Evolutionary conservation across 192 early-diverging fungal genomes (phyloP), one percentile per base, ranked within the genome.

Genomic region (Entomortierella beljakovae): DNA sequence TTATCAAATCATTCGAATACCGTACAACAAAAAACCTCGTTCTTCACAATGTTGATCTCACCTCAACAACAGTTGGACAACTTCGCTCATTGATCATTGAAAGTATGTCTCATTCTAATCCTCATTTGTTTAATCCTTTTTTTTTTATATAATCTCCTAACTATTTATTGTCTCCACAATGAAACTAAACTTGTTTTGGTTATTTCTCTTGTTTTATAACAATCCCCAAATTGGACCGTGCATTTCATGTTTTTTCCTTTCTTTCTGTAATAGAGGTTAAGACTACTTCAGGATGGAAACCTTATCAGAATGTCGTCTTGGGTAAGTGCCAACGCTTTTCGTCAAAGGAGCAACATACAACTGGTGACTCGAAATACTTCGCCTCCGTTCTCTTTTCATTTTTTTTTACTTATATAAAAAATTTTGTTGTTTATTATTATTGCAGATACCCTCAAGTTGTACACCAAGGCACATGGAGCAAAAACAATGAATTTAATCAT

Each of bases 1-100:
- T 93, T 42, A 97, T 98, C 77, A 96, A 96, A 72, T 93, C 87
- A 38, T 96, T 98, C 68, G 95, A 96, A 67, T 98, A 93, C 84
- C 86, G 96, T 37, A 94, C 92, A 0, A 84, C 88, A 73, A 94
- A 92, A 68, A 96, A 95, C 82, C 65, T 97, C 43, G 80, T 98
- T 56, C 81, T 98, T 22, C 86, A 89, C 68, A 82, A 90, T 29
- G 70, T 97, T 4, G 89, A 96, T 59, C 81, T 91, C 28, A 80
- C 87, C 8, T 61, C 77, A 10, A 89, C 87, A 33, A 95, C 92
- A 1, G 85, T 92, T 13, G 88, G 79, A 6, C 85, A 92, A 31
- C 80, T 93, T 55, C 89, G 91, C 46, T 77, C 64, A 38, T 2
- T 87, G 29, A 71, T 89, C 33, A 62, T 61, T 53, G 81, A 93